Evolutionary conservation across 75 land plant genomes (phyloP).

Genomic region (Pinus taeda): DNA sequence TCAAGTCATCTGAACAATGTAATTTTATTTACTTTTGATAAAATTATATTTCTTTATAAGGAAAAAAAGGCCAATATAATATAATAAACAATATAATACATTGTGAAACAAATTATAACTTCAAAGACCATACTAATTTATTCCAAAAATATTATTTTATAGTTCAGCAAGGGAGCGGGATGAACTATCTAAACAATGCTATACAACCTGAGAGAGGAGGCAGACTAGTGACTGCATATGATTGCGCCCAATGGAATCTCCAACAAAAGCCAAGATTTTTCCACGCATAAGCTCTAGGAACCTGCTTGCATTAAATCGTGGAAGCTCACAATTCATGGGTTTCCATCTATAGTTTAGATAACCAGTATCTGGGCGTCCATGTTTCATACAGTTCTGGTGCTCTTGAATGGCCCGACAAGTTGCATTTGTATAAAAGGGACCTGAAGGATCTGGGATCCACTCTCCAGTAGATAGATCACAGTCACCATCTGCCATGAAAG

Average conservation of each 20-base stretch:
- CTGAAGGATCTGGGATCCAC: conserved; percentile 38
- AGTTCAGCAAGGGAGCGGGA: neutral
- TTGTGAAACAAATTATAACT: neutral
- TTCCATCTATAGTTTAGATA: conserved; percentile 53
- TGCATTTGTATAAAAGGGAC: conserved; percentile 44
- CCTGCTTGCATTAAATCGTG: conserved; percentile 26
- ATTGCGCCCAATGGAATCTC: conserved; percentile 58
- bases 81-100: neutral
- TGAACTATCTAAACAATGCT: neutral
- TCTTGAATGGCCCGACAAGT: conserved; percentile 46
- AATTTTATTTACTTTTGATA: no score
- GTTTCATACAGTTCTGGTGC: conserved; percentile 52
- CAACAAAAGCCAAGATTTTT: conserved; percentile 39
- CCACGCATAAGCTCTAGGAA: conserved; percentile 34
- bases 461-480: conserved; percentile 45
- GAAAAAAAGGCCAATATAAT: no score
- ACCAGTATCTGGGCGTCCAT: conserved; percentile 45
- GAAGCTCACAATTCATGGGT: conserved; percentile 49
- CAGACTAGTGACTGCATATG: conserved; percentile 60
- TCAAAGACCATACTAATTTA: neutral
- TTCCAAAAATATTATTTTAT: neutral
- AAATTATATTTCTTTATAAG: no score
- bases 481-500: conserved; percentile 2
- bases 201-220: conserved; percentile 37
- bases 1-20: no score